phyloP scores from a whole-genome alignment of 768 basidiomycete species.

The Xerocomus potaroensis region DNA sequence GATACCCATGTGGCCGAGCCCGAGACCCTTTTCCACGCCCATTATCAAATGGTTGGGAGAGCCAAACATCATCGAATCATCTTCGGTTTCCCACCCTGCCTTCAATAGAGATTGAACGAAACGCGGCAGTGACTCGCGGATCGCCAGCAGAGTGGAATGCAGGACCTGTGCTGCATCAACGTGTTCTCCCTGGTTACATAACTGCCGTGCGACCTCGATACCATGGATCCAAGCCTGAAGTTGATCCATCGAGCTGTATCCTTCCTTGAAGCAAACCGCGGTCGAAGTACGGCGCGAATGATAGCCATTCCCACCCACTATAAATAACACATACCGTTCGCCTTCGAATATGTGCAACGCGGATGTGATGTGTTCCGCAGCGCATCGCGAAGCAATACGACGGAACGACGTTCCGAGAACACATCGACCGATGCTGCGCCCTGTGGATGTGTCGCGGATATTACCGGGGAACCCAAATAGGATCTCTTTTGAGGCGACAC shows the following conservation, averaged over 20 bases:
- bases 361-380: conserved; percentile 14
- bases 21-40: conserved; percentile 3
- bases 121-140: conserved; percentile 10
- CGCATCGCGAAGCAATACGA: conserved; percentile 8
- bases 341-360: conserved; percentile 39
- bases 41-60: conserved; percentile 23
- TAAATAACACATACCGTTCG: conserved; percentile 55
- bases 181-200: not conserved
- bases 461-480: conserved; percentile 40
- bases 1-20: not conserved
- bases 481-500: conserved; percentile 40
- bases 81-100: conserved; percentile 38
- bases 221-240: conserved; percentile 50
- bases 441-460: conserved; percentile 36
- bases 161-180: conserved; percentile 7
- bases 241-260: conserved; percentile 44
- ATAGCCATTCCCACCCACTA: conserved; percentile 16
- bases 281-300: conserved; percentile 13
- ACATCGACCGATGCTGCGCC: conserved; percentile 40
- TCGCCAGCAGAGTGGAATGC: conserved; percentile 8
- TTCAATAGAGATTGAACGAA: conserved; percentile 17
- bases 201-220: conserved; percentile 14
- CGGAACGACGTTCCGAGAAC: conserved; percentile 48
- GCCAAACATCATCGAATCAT: conserved; percentile 31
- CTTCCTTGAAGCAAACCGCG: conserved; percentile 49